phyloP scores from a whole-genome alignment of 2,329 filamentous ascomycete genomes.

The Phoma sp. region DNA sequence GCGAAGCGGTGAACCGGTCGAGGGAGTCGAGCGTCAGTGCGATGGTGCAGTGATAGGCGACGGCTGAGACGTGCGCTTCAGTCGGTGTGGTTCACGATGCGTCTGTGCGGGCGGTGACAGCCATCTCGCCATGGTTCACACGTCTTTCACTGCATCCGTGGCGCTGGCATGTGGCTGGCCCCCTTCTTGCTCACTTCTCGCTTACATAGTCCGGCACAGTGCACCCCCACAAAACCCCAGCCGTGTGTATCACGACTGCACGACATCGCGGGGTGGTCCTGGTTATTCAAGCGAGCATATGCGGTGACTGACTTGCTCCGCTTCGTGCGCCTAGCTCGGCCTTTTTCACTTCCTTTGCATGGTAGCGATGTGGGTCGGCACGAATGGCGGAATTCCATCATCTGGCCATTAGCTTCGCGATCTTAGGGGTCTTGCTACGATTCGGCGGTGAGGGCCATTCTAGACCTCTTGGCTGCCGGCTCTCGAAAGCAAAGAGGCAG shows the following conservation, averaged over 20 bases:
- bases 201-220: conserved; percentile 6
- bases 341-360: conserved; percentile 8
- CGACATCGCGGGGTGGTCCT: conserved; percentile 23
- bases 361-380: conserved; percentile 13
- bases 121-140: conserved; percentile 10
- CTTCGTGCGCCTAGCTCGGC: conserved; percentile 12
- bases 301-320: conserved; percentile 19
- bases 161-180: conserved; percentile 10
- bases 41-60: conserved; percentile 3
- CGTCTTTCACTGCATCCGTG: conserved; percentile 6
- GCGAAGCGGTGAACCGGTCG: conserved; percentile 15
- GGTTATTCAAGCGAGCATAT: conserved; percentile 14
- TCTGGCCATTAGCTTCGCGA: conserved; percentile 17
- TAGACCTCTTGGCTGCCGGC: conserved; percentile 1
- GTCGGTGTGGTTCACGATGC: conserved; percentile 12
- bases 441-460: conserved; percentile 14
- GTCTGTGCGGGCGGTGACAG: conserved; percentile 25
- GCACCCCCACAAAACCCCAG: conserved; percentile 11
- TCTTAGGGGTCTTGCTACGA: conserved; percentile 8
- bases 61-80: conserved; percentile 11
- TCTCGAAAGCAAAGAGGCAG: background rate
- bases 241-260: conserved; percentile 24
- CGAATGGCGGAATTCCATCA: conserved; percentile 7
- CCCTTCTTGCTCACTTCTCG: conserved; percentile 1
- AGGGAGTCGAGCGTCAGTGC: conserved; percentile 9